phyloP scores from a whole-genome alignment of 306 rosid genomes.

The Lupinus albus region DNA sequence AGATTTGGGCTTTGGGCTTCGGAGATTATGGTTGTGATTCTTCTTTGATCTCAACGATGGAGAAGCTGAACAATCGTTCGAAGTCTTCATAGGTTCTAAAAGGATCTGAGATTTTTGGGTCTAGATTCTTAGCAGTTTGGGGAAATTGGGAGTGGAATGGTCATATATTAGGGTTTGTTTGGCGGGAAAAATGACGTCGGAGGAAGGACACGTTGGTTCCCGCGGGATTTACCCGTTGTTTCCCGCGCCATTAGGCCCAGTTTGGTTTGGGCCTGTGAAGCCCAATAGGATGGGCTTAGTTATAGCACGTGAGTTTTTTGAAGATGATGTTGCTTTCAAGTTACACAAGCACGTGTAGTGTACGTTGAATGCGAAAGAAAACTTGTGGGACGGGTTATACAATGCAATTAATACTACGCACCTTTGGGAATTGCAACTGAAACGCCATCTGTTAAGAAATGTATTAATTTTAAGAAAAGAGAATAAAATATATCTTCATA shows the following conservation, averaged over 20 bases:
- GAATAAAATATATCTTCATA: too few species aligned
- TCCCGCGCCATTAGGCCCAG: slow-evolving; percentile 43
- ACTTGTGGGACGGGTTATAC: slow-evolving; percentile 24
- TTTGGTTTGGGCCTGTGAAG: not conserved
- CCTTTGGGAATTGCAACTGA: not conserved
- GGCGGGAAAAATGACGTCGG: slow-evolving; percentile 50
- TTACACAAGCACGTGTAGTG: not conserved
- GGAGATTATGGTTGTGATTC: slow-evolving; percentile 30
- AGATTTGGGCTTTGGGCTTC: slow-evolving; percentile 40
- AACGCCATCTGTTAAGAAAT: not conserved
- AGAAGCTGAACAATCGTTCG: slow-evolving; percentile 34
- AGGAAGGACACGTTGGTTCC: slow-evolving; percentile 54
- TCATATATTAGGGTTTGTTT: slow-evolving; percentile 26
- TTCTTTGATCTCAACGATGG: slow-evolving; percentile 55
- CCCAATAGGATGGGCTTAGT: not conserved
- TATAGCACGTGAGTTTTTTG: too few species aligned
- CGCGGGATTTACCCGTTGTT: slow-evolving; percentile 67
- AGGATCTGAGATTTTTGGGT: not conserved
- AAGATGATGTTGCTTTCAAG: not conserved
- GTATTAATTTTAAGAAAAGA: too few species aligned
- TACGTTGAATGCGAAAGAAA: not conserved
- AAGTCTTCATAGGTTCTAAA: slow-evolving; percentile 47
- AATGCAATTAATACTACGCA: not conserved
- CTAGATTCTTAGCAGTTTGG: not conserved
- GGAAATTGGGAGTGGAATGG: not conserved